These are phyloP conservation scores for Glomus cerebriforme DNA, from an alignment of 192 early-diverging fungal genomes.

Conservation along the genomic window DNA sequence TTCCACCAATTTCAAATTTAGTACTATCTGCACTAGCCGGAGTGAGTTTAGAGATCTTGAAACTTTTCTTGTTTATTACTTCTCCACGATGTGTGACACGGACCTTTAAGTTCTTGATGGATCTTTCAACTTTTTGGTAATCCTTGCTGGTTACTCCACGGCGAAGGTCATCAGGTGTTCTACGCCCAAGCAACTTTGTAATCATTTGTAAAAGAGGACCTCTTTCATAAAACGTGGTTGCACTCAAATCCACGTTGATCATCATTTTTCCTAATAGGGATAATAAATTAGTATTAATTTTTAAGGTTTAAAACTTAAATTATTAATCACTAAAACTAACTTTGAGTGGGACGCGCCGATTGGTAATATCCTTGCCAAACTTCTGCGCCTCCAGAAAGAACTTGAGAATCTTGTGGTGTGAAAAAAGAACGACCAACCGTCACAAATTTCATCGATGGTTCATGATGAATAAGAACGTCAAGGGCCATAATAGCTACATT, in stretches of 20 bases:
- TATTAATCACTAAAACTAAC: neutral
- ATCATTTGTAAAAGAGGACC: constrained; percentile 76
- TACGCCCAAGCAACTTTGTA: constrained; percentile 63
- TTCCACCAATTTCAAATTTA: constrained; percentile 64
- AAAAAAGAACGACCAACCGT: constrained; percentile 91
- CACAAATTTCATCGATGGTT: constrained; percentile 71
- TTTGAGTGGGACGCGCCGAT: constrained; percentile 63
- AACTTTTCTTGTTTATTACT: constrained; percentile 60
- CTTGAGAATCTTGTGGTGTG: constrained; percentile 60
- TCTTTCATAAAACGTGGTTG: constrained; percentile 66
- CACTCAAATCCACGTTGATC: constrained; percentile 73
- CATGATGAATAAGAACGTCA: constrained; percentile 83
- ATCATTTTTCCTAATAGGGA: constrained; percentile 44
- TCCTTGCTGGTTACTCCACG: constrained; percentile 50
- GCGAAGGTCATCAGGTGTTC: constrained; percentile 51
- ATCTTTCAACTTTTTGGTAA: constrained; percentile 48
- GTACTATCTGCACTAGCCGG: constrained; percentile 64
- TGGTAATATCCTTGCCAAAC: constrained; percentile 95
- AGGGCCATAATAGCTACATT: constrained; percentile 59
- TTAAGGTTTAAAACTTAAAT: too few species aligned
- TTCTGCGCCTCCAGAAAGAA: constrained; percentile 74
- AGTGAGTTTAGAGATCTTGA: constrained; percentile 71
- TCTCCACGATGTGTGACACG: constrained; percentile 65
- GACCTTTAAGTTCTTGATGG: constrained; percentile 57
- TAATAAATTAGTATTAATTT: too few species aligned